Base-by-base conservation (phyloP, 495 filamentous ascomycete genomes). In the Eremomyces bilateralis region DNA sequence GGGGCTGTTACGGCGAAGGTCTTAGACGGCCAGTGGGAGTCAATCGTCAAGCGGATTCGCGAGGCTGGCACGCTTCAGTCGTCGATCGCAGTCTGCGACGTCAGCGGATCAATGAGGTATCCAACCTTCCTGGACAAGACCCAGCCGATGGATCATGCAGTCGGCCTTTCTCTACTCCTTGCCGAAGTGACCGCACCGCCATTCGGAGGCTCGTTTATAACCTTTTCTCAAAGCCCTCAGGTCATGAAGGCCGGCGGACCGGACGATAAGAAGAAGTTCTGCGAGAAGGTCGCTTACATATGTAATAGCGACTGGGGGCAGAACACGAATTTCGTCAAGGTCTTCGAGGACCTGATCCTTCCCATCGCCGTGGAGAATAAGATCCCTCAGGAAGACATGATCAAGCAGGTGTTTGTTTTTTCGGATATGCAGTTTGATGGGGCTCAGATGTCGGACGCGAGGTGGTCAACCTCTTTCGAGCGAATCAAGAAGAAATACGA, bases 331-430 rank as follows among this genome's bases (percentile, higher is more conserved):
- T 59, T 65, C 40, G 49, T 48, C 15, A 54, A 57, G 16, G 58
- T 63, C 13, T 62, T 65, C 37, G 42, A 51, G 37, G 13, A 50
- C 0, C 42, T 62, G 1, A 52, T 65, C 36, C 54, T 64, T 3
- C 59, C 59, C 3, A 53, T 56, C 46, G 61, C 61, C 0, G 12
- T 56, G n/a, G 18, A 45, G 35, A 45, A 57, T 17, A 42, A 54
- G 15, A 28, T 65, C 15, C 41, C 35, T 32, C 48, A 39, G 24
- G 58, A 58, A 33, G 46, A 63, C 10, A 64, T 65, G 60, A 53
- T 63, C 16, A 60, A 62, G 42, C 57, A 57, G 35, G 42, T 64
- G 16, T 62, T 64, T 39, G 53, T 64, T 3, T 60, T 64, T 41
- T 50, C 40, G 22, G 58, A 64, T 42, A 63, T 62, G 61, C 56